phyloP scores from a whole-genome alignment of 2,329 filamentous ascomycete species.

The Colletotrichum higginsianum region DNA sequence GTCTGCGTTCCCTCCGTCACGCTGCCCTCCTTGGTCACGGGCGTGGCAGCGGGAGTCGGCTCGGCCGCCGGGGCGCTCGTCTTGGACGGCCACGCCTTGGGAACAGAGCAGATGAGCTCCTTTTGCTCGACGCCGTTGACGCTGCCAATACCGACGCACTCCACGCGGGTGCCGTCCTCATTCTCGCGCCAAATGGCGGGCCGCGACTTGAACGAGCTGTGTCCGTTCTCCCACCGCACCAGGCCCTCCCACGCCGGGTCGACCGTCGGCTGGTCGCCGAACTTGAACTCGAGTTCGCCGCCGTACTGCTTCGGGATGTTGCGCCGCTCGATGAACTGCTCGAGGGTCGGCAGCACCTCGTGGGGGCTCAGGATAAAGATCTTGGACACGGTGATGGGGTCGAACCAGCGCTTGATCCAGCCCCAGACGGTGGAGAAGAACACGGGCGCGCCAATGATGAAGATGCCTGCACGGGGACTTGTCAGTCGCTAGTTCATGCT shows the following conservation, averaged over 20 bases:
- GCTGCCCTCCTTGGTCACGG: slow-evolving; percentile 33
- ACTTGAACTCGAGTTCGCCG: slow-evolving; percentile 86
- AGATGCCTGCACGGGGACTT: slow-evolving; percentile 54
- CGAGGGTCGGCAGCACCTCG: slow-evolving; percentile 84
- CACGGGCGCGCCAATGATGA: slow-evolving; percentile 87
- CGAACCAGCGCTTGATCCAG: slow-evolving; percentile 97
- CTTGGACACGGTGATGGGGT: slow-evolving; percentile 93
- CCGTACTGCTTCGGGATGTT: slow-evolving; percentile 94
- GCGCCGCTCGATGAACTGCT: slow-evolving; percentile 83
- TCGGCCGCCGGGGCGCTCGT: slow-evolving; percentile 28
- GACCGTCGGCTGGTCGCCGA: slow-evolving; percentile 81
- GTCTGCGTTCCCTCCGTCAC: slow-evolving; percentile 50
- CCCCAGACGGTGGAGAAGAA: slow-evolving; percentile 97
- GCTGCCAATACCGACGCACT: slow-evolving; percentile 69
- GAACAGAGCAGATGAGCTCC: slow-evolving; percentile 67
- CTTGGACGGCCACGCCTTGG: slow-evolving; percentile 56
- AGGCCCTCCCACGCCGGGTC: slow-evolving; percentile 72
- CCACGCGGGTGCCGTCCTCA: slow-evolving; percentile 61
- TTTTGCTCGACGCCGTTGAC: slow-evolving; percentile 60
- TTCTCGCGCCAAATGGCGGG: slow-evolving; percentile 71
- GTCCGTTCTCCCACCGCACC: slow-evolving; percentile 66
- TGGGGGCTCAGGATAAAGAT: slow-evolving; percentile 87
- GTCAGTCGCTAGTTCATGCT: slow-evolving; percentile 37
- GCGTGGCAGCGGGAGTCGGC: slow-evolving; percentile 21
- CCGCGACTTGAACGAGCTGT: slow-evolving; percentile 68